Percentiles rank a stretch among this genome's conserved stretches.
Conservation (phyloP, 169 alveolate species). For the Cryptosporidium meleagridis region DNA sequence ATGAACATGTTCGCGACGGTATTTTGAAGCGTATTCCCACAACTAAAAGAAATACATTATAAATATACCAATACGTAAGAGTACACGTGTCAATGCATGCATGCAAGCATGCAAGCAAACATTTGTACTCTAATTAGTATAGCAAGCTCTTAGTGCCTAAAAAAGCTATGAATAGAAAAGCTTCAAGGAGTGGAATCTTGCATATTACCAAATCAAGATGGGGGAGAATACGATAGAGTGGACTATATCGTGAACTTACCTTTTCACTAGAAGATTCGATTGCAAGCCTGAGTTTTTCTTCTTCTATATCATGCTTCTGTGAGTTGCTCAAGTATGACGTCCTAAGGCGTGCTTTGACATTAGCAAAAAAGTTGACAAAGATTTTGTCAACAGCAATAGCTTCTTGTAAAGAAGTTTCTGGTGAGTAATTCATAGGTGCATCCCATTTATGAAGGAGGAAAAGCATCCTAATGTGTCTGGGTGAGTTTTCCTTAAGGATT, state of each 20-base stretch:
- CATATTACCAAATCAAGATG: neutral
- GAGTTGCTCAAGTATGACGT: slow-evolving; percentile 76
- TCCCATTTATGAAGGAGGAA: slow-evolving; percentile 92
- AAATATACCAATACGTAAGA: neutral
- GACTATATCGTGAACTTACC: slow-evolving; percentile 84
- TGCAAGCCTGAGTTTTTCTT: slow-evolving; percentile 78
- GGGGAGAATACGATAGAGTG: slow-evolving; percentile 63
- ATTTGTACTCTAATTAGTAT: neutral
- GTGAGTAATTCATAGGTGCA: slow-evolving; percentile 87
- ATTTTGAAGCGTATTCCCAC: neutral
- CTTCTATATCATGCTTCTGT: slow-evolving; percentile 84
- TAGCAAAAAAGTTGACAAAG: slow-evolving; percentile 92
- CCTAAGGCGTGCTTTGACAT: slow-evolving; percentile 88
- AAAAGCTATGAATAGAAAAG: slow-evolving; percentile 68
- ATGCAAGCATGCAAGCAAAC: neutral
- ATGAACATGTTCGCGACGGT: neutral
- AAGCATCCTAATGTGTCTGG: slow-evolving; percentile 90
- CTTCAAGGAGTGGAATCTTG: slow-evolving; percentile 81
- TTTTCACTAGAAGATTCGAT: slow-evolving; percentile 77
- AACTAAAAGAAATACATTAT: neutral
- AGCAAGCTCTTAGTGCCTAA: slow-evolving; percentile 71
- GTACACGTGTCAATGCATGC: neutral
- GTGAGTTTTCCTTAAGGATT: slow-evolving; percentile 81
- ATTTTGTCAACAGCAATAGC: slow-evolving; percentile 92
- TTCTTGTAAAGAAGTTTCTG: slow-evolving; percentile 88